Evolutionary conservation across 768 basidiomycete genomes (phyloP), one percentile per base, ranked within the genome.

Genomic region (Asterophora parasitica): DNA sequence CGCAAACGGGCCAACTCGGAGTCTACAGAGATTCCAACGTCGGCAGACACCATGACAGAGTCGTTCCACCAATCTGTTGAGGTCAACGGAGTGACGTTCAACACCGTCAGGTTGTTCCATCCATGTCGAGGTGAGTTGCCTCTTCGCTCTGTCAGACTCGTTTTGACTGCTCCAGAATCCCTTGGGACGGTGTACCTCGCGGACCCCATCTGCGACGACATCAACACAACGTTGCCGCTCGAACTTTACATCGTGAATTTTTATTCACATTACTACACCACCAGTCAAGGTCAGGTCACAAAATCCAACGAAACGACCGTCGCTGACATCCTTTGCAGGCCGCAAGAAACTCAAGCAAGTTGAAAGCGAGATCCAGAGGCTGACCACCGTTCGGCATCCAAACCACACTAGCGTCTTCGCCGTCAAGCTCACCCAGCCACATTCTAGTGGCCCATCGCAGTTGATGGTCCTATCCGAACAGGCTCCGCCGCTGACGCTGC

Each of bases 381-480:
- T 91, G 8, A 77, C 73, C 13, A 58, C 64, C 1, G 70, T 90
- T 13, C 73, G 77, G 0, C 83, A 91, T 53, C 68, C 73, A 0
- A 85, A 90, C 56, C 70, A 92, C n/a, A 60, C 83, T 1, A 75
- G 72, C 43, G 65, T 88, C 2, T 78, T 84, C 39, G 86, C 83
- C 1, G 83, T 82, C 54, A 88, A 85, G 58, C 67, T 84, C 28
- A 68, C 68, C 5, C 64, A 78, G 17, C 78, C 81, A 4, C 71
- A 77, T 45, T 61, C 75, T 0, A 72, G 66, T 33, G 69, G 66
- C 0, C 64, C 74, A 1, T 76, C 84, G 2, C 77, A 76, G 43
- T 60, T 93, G 48, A 66, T 77, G 26, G 75, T 93, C 4, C 71
- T 92, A 17, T 79, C 75, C n/a, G 90, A 92, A 57, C 78, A 85